These are phyloP conservation scores for Claviceps humidiphila DNA, from an alignment of 2,329 filamentous ascomycete species.

Conservation along the genomic window DNA sequence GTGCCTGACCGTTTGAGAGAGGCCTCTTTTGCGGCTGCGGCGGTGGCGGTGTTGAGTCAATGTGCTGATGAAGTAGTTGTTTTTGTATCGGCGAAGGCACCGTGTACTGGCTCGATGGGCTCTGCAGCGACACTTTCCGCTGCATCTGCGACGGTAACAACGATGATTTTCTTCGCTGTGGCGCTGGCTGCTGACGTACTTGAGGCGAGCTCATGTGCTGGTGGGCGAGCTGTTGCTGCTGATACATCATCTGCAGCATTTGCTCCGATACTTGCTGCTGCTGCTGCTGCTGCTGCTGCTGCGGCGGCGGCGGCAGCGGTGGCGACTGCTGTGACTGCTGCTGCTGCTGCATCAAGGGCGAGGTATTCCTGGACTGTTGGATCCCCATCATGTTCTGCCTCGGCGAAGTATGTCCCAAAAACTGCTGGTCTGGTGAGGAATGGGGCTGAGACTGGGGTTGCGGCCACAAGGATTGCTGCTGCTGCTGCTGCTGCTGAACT, in stretches of 20 bases:
- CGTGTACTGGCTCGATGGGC: conserved; percentile 5
- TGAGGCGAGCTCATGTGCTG: conserved; percentile 7
- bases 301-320: not conserved
- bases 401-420: conserved; percentile 2
- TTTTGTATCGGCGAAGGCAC: conserved; percentile 7
- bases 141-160: conserved; percentile 8
- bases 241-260: conserved; percentile 7
- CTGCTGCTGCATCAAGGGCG: not conserved
- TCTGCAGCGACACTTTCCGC: conserved; percentile 7
- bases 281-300: conserved; percentile 2
- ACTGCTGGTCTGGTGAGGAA: conserved; percentile 5
- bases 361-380: conserved; percentile 6
- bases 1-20: conserved; percentile 11
- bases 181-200: conserved; percentile 11
- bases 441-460: conserved; percentile 12
- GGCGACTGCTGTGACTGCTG: conserved; percentile 5
- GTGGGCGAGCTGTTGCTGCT: conserved; percentile 9
- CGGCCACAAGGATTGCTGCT: not conserved
- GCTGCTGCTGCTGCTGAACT: conserved; percentile 1
- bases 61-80: conserved; percentile 17
- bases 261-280: conserved; percentile 5
- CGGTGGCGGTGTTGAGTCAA: conserved; percentile 8
- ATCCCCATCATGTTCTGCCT: conserved; percentile 1
- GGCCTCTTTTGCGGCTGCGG: conserved; percentile 1
- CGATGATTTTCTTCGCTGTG: conserved; percentile 5